These are phyloP conservation scores for Knoxdaviesia proteae DNA, from an alignment of 2,329 filamentous ascomycete genomes.

Conservation along the genomic window DNA sequence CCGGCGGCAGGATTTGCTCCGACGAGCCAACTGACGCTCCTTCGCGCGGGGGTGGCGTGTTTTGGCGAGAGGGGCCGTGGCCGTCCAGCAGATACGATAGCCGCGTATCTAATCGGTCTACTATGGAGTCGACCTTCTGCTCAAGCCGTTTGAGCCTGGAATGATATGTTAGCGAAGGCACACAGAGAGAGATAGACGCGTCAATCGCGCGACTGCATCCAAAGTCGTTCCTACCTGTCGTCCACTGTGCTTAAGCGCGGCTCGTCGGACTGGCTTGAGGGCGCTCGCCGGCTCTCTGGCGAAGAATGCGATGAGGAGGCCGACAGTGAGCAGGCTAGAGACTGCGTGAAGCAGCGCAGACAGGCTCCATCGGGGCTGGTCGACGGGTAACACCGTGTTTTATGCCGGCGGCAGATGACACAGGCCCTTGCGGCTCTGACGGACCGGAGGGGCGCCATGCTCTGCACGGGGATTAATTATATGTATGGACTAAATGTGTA, in stretches of 20 bases:
- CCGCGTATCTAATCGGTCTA: slow-evolving; percentile 1
- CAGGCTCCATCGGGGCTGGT: slow-evolving; percentile 4
- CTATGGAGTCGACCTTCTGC: not conserved
- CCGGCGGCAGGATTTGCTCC: slow-evolving; percentile 7
- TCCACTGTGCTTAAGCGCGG: no score
- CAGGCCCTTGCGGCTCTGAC: slow-evolving; percentile 10
- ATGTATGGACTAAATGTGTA: no score
- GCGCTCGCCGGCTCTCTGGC: no score
- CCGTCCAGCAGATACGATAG: not conserved
- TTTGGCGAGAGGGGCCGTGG: no score
- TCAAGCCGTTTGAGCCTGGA: slow-evolving; percentile 1
- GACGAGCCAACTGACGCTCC: not conserved
- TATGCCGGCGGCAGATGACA: slow-evolving; percentile 8
- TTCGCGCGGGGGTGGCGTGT: no score
- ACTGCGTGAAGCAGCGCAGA: slow-evolving; percentile 9
- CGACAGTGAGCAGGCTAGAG: slow-evolving; percentile 7
- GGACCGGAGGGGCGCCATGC: slow-evolving; percentile 8
- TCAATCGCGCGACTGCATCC: no score
- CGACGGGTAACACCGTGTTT: slow-evolving; percentile 9
- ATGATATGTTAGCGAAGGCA: no score
- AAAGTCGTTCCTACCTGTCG: no score
- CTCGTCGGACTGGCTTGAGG: no score
- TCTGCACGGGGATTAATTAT: not conserved
- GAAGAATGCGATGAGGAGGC: no score
- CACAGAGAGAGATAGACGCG: no score